Conservation (phyloP, 495 filamentous ascomycete genomes). For the Xylona heveae region DNA sequence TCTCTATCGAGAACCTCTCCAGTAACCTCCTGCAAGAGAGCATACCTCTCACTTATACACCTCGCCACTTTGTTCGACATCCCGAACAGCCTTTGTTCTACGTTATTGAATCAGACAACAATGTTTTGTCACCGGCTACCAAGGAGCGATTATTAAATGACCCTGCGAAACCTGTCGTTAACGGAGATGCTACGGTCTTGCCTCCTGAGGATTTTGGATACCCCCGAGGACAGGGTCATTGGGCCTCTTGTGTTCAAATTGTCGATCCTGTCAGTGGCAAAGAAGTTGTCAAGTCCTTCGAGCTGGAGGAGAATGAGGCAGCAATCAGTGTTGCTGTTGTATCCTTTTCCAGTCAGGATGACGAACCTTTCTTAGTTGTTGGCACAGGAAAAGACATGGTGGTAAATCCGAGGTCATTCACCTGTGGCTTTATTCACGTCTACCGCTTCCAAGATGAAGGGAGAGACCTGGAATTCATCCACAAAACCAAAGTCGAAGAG, state of each 20-base stretch:
- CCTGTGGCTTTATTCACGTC: constrained; percentile 71
- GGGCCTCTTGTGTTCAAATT: constrained; percentile 86
- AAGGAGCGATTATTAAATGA: constrained; percentile 46
- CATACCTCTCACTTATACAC: constrained; percentile 76
- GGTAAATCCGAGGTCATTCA: constrained; percentile 49
- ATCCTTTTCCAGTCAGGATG: constrained; percentile 67
- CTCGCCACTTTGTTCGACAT: constrained; percentile 67
- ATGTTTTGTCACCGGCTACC: constrained; percentile 58
- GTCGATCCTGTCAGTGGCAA: constrained; percentile 66
- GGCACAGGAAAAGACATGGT: constrained; percentile 84
- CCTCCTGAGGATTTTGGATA: constrained; percentile 81
- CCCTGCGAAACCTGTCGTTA: constrained; percentile 31
- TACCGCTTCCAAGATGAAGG: constrained; percentile 83
- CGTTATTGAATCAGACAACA: constrained; percentile 81
- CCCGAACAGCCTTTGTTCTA: constrained; percentile 81
- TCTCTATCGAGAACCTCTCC: constrained; percentile 67
- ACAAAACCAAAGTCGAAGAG: constrained; percentile 80
- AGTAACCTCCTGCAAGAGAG: constrained; percentile 78
- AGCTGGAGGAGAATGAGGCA: constrained; percentile 77
- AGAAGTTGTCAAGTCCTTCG: constrained; percentile 46
- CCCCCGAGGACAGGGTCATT: constrained; percentile 59
- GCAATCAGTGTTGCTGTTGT: constrained; percentile 72
- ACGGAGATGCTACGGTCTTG: constrained; percentile 46
- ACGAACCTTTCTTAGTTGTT: constrained; percentile 77
- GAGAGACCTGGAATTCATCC: constrained; percentile 72